phyloP scores from a whole-genome alignment of 345 rosid genomes.

The Murraya paniculata region DNA sequence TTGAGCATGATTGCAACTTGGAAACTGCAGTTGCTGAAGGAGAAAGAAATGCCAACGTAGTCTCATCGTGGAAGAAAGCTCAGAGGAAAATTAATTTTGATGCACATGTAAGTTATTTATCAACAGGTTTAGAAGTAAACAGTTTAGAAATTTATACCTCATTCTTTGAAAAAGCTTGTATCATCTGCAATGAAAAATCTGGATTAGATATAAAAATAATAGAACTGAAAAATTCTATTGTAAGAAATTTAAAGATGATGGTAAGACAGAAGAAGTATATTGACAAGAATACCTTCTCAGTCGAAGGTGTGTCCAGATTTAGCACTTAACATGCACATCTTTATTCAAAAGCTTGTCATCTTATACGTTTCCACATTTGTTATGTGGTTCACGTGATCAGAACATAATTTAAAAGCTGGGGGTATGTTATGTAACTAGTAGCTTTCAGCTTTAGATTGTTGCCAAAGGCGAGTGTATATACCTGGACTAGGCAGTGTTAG shows the following conservation, averaged over 20 bases:
- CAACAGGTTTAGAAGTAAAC: too few species aligned
- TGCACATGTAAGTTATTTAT: slow-evolving; percentile 31
- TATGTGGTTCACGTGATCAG: neutral
- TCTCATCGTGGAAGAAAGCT: slow-evolving; percentile 15
- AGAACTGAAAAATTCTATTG: too few species aligned
- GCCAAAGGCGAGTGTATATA: neutral
- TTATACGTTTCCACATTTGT: neutral
- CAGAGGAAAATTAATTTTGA: slow-evolving; percentile 37
- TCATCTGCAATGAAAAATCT: too few species aligned
- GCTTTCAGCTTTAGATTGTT: neutral
- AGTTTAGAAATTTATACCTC: too few species aligned
- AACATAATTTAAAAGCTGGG: neutral
- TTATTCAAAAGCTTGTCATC: neutral
- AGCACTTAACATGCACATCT: neutral
- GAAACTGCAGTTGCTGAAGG: slow-evolving; percentile 3
- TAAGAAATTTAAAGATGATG: too few species aligned
- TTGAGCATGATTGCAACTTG: neutral
- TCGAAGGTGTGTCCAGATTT: neutral
- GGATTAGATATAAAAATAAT: too few species aligned
- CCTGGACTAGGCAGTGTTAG: neutral
- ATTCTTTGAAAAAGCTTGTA: too few species aligned
- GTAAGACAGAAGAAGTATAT: neutral
- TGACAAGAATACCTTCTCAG: neutral
- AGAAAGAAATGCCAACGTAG: slow-evolving; percentile 7
- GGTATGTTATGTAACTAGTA: neutral